Evolutionary conservation across 306 rosid genomes (phyloP).

Genomic region (Cicer pinnatifidum): DNA sequence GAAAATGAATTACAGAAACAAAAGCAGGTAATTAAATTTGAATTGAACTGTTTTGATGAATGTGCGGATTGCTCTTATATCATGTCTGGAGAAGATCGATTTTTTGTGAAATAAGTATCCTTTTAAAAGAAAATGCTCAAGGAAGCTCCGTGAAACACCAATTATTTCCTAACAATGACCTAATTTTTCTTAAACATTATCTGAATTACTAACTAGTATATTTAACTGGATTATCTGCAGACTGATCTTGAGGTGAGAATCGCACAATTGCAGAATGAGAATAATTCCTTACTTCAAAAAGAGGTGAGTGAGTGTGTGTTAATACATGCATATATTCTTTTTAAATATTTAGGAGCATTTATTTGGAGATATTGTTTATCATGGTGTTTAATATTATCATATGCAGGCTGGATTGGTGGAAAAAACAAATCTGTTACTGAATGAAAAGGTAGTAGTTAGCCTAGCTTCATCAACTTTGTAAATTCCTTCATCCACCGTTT

Average conservation of each 20-base stretch:
- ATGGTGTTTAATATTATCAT: constrained; percentile 36
- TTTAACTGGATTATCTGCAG: constrained; percentile 53
- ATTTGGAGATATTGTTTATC: constrained; percentile 37
- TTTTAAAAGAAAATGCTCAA: constrained; percentile 3
- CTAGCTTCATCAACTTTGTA: constrained; percentile 32
- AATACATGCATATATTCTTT: constrained; percentile 6
- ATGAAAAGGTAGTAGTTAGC: constrained; percentile 53
- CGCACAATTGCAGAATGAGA: constrained; percentile 56
- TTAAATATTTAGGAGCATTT: constrained; percentile 12
- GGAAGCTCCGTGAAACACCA: neutral
- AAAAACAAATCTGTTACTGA: constrained; percentile 48
- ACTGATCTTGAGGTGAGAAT: constrained; percentile 59
- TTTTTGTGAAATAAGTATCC: neutral
- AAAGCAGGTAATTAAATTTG: constrained; percentile 52
- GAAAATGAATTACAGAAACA: constrained; percentile 55
- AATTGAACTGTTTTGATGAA: constrained; percentile 35
- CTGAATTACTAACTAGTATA: constrained; percentile 28
- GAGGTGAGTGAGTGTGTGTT: constrained; percentile 50
- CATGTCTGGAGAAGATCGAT: neutral
- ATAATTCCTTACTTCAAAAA: constrained; percentile 59
- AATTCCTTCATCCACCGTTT: constrained; percentile 9
- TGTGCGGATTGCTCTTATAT: constrained; percentile 18
- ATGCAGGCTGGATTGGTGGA: constrained; percentile 58
- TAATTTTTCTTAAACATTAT: constrained; percentile 17
- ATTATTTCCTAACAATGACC: constrained; percentile 9